A percentile compares a stretch with the other conserved stretches of the same genome.
Evolutionary conservation across 257 asterid species (phyloP).

Genomic region (Leonotis leonurus): DNA sequence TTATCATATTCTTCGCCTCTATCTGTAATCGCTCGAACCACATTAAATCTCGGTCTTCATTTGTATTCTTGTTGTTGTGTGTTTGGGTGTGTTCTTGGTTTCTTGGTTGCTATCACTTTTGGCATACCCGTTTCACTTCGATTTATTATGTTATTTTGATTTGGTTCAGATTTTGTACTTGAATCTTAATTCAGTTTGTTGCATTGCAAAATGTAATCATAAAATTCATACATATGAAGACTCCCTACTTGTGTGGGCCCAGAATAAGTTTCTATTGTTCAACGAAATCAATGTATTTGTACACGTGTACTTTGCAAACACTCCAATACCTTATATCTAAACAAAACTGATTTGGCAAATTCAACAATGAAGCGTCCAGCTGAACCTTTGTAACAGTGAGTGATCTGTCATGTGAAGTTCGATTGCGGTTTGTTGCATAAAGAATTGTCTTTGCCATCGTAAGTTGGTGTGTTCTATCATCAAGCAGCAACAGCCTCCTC

Average conservation of each 20-base stretch:
- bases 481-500: conserved; percentile 73
- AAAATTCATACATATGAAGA: too few relatives aligned
- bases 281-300: neutral
- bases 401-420: neutral
- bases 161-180: too few relatives aligned
- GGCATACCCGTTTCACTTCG: too few relatives aligned
- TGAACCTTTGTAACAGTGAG: neutral
- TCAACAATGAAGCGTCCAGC: conserved; percentile 11
- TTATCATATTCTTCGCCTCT: too few relatives aligned
- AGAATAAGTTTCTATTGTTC: neutral
- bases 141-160: too few relatives aligned
- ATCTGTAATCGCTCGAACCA: too few relatives aligned
- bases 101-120: too few relatives aligned
- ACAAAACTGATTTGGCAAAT: conserved; percentile 21
- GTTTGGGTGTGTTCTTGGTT: too few relatives aligned
- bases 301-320: neutral
- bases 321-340: neutral
- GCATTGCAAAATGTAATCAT: too few relatives aligned
- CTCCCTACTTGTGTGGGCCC: neutral
- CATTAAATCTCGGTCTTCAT: too few relatives aligned
- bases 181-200: too few relatives aligned
- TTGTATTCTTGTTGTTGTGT: too few relatives aligned
- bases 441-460: conserved; percentile 10
- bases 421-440: conserved; percentile 11
- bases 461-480: conserved; percentile 1